Conservation (phyloP, 495 filamentous ascomycete species). For the Hypoxylon lienhwacheense region DNA sequence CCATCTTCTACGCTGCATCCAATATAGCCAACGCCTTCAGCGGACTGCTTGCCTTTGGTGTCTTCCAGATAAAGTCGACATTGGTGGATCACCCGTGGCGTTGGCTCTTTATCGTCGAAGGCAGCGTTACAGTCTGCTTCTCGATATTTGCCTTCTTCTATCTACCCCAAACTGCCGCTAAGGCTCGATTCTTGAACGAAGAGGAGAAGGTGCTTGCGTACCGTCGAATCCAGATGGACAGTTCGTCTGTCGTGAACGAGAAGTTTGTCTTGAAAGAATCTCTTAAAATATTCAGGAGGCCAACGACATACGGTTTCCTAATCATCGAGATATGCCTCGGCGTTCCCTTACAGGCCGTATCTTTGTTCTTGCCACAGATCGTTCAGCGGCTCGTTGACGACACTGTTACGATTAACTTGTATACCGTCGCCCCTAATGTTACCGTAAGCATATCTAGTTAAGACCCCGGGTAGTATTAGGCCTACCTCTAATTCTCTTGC, state of each 20-base stretch:
- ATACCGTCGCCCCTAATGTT: slow-evolving; percentile 74
- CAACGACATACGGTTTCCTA: slow-evolving; percentile 64
- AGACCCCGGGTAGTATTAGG: neutral
- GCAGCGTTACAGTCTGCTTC: slow-evolving; percentile 63
- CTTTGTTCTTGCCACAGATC: slow-evolving; percentile 75
- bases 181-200: slow-evolving; percentile 63
- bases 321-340: slow-evolving; percentile 74
- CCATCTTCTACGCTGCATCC: slow-evolving; percentile 76
- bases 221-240: slow-evolving; percentile 74
- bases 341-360: slow-evolving; percentile 71
- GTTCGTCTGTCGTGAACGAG: slow-evolving; percentile 70
- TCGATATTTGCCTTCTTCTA: slow-evolving; percentile 70
- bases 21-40: slow-evolving; percentile 75
- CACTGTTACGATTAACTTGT: slow-evolving; percentile 72
- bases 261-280: slow-evolving; percentile 67
- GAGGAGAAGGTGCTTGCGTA: slow-evolving; percentile 71
- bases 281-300: slow-evolving; percentile 63
- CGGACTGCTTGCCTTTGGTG: slow-evolving; percentile 72
- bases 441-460: slow-evolving; percentile 34
- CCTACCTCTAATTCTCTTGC: slow-evolving; percentile 30
- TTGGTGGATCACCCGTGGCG: slow-evolving; percentile 61
- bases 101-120: slow-evolving; percentile 79
- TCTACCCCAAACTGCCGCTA: slow-evolving; percentile 64
- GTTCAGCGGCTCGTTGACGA: slow-evolving; percentile 63
- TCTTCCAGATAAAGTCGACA: slow-evolving; percentile 64